Evolutionary conservation across 352 stramenopile species (phyloP).

Genomic region (Lagenidium giganteum): DNA sequence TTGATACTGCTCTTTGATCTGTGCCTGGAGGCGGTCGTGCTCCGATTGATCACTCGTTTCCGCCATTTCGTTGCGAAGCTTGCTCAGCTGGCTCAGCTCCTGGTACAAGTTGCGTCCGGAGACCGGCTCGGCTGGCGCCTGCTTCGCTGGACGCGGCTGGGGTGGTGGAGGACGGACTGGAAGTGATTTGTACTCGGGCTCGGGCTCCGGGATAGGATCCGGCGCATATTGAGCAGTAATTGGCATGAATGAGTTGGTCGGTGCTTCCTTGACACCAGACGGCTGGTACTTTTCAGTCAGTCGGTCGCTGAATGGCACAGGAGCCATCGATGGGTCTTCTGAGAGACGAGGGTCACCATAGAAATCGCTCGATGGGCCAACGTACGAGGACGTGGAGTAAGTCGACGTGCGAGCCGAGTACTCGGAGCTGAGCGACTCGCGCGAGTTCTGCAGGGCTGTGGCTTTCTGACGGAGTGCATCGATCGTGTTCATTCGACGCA

Average conservation of each 20-base stretch:
- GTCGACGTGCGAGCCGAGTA: slow-evolving; percentile 7
- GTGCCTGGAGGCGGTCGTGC: slow-evolving; percentile 11
- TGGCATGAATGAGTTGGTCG: too few species aligned
- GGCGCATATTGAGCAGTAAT: too few species aligned
- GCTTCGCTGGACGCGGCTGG: not conserved
- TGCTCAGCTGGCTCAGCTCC: slow-evolving; percentile 11
- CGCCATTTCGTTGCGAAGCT: slow-evolving; percentile 12
- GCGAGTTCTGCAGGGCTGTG: slow-evolving; percentile 12
- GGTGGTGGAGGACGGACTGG: not conserved
- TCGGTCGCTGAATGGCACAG: too few species aligned
- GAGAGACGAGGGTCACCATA: too few species aligned
- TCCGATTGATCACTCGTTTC: slow-evolving; percentile 2
- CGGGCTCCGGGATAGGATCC: too few species aligned
- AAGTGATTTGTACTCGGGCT: too few species aligned
- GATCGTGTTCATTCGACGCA: slow-evolving; percentile 13
- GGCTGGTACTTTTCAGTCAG: too few species aligned
- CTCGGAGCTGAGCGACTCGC: slow-evolving; percentile 12
- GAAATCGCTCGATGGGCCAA: too few species aligned
- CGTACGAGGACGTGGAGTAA: too few species aligned
- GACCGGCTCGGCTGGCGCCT: slow-evolving; percentile 2
- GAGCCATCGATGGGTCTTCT: too few species aligned
- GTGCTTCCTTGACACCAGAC: too few species aligned
- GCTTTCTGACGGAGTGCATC: slow-evolving; percentile 15
- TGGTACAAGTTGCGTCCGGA: slow-evolving; percentile 11
- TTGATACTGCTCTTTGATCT: slow-evolving; percentile 19